Base-by-base conservation (phyloP, 805 yeast species). In the Isabelozyma rhagii region DNA sequence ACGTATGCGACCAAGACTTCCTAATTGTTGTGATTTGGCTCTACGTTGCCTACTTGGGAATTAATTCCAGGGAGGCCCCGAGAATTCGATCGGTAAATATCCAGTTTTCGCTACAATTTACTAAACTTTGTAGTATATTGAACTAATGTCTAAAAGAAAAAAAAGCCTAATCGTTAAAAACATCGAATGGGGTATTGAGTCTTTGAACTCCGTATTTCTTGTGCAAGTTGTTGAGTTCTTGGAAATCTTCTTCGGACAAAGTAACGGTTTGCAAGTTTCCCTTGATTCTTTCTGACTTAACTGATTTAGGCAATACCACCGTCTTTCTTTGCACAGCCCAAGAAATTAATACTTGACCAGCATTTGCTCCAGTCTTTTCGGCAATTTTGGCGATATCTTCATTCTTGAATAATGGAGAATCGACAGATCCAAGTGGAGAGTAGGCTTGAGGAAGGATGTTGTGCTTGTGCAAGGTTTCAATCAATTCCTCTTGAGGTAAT, bases 401-500 rank as follows among this genome's bases (percentile, higher is more conserved):
- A 45, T 71, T 65, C 53, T 64, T 61, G 54, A 71, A 64, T 29
- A 72, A 58, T 39, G 77, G 76, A 28, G 75, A 63, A 51, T 60
- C 60, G 13, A 57, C 46, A 13, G 74, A 67, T 10, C 77, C 76
- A 52, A 67, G 64, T 28, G 69, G 74, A 13, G 63, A 59, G 52
- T 63, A 66, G 4, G 68, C 67, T 44, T 62, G 65, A 40, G 63
- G 46, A 8, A 50, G n/a, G 27, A 66, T 66, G 13, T 54, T 48
- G 53, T 87, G 72, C 34, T 67, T 61, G 48, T 74, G 68, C 67
- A 83, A 77, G 66, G 62, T 85, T 34, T 79, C 75, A 43, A 77
- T 59, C 57, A 88, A 72, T 55, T 83, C 83, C 10, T 68, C 72
- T 65, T 87, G 92, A 42, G 89, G 74, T n/a, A 77, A 66, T 47